A percentile compares a stretch with the other conserved stretches of the same genome.
Evolutionary conservation across 2,329 filamentous ascomycete species (phyloP).

Genomic region (Colletotrichum gigasporum): DNA sequence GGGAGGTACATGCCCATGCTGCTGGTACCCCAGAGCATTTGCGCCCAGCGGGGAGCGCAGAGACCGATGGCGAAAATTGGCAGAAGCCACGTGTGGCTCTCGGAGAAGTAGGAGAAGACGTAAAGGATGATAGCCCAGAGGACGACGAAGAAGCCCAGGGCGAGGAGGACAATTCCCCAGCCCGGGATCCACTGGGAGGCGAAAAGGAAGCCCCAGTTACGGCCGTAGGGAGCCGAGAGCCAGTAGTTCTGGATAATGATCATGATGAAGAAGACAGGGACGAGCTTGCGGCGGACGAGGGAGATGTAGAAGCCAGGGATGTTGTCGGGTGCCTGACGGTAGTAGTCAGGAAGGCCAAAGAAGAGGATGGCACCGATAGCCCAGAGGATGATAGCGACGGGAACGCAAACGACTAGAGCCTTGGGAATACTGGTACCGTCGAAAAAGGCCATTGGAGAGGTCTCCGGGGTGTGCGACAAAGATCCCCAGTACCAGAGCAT

Average conservation of each 20-base stretch:
- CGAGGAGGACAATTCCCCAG: slow-evolving; percentile 66
- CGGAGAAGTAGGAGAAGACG: slow-evolving; percentile 63
- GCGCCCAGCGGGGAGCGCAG: slow-evolving; percentile 72
- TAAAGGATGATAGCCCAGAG: slow-evolving; percentile 65
- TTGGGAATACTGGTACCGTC: slow-evolving; percentile 44
- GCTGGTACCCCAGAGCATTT: slow-evolving; percentile 73
- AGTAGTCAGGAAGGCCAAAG: slow-evolving; percentile 72
- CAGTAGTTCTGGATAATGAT: slow-evolving; percentile 75
- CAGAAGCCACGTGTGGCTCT: slow-evolving; percentile 71
- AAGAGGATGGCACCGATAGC: slow-evolving; percentile 63
- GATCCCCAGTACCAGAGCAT: slow-evolving; percentile 74
- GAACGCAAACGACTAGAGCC: slow-evolving; percentile 59
- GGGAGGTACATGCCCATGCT: slow-evolving; percentile 70
- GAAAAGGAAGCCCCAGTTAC: slow-evolving; percentile 74
- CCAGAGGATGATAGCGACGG: slow-evolving; percentile 67
- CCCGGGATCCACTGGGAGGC: slow-evolving; percentile 61
- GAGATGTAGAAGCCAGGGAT: slow-evolving; percentile 73
- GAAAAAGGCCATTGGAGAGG: slow-evolving; percentile 32
- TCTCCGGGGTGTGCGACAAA: slow-evolving; percentile 21
- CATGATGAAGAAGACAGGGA: slow-evolving; percentile 73
- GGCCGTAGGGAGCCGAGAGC: slow-evolving; percentile 71
- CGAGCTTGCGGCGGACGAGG: slow-evolving; percentile 69
- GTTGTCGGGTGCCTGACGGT: slow-evolving; percentile 70
- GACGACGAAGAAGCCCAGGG: slow-evolving; percentile 61
- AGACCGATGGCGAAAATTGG: slow-evolving; percentile 75